Evolutionary conservation across 305 asterid genomes (phyloP).

Genomic region (Salvia sclarea): DNA sequence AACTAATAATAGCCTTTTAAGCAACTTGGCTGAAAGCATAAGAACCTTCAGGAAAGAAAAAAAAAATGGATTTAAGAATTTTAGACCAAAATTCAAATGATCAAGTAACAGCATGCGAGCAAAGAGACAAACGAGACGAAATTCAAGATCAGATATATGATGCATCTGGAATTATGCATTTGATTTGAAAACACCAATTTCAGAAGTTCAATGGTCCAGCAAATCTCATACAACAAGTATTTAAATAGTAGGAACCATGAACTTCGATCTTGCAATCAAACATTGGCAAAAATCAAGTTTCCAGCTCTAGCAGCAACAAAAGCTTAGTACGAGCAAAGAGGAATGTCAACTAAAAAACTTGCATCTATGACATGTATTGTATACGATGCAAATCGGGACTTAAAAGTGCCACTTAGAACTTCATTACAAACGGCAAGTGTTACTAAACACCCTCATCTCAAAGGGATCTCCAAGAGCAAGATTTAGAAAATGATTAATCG

Average conservation of each 20-base stretch:
- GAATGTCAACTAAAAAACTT: background rate
- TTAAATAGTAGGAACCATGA: background rate
- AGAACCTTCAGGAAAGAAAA: background rate
- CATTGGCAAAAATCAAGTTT: background rate
- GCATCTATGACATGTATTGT: background rate
- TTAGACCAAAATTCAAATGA: background rate
- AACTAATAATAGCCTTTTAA: background rate
- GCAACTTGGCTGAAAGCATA: background rate
- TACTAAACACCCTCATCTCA: background rate
- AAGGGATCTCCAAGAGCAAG: constrained; percentile 11
- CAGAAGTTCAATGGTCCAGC: background rate
- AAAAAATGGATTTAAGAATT: background rate
- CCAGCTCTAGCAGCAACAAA: background rate
- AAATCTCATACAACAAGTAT: background rate
- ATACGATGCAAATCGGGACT: background rate
- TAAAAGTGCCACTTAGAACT: background rate
- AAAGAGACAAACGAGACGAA: background rate
- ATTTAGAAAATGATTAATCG: background rate
- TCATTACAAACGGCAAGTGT: background rate
- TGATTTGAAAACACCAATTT: background rate
- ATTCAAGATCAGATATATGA: background rate
- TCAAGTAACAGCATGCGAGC: background rate
- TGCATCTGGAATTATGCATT: background rate
- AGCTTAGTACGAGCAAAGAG: background rate
- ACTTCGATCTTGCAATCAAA: background rate